Conservation (phyloP, 495 filamentous ascomycete species). For the Penicillium ochrochloron region DNA sequence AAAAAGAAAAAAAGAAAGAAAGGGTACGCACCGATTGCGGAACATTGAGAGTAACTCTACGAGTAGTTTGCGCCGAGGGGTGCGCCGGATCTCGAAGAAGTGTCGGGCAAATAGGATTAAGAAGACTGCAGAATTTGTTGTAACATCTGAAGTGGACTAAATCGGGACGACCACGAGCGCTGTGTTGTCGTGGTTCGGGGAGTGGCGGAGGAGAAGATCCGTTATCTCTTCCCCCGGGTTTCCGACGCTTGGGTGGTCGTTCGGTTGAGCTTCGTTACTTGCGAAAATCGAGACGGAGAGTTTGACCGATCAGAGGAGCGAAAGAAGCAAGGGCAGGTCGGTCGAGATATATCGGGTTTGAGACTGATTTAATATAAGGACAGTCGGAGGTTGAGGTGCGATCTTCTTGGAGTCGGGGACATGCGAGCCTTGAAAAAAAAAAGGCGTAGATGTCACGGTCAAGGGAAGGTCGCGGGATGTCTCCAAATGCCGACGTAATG, state of each 20-base stretch:
- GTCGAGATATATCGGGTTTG: background rate
- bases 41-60: conserved; percentile 30
- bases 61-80: conserved; percentile 6
- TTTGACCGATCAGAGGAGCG: conserved; percentile 2
- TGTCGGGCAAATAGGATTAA: conserved; percentile 10
- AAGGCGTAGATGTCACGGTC: background rate
- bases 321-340: conserved; percentile 1
- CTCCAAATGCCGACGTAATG: background rate
- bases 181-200: background rate
- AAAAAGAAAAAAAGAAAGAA: background rate
- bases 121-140: conserved; percentile 6
- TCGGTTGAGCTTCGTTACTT: background rate
- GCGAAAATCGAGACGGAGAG: background rate
- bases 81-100: conserved; percentile 12
- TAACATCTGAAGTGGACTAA: conserved; percentile 17
- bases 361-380: background rate
- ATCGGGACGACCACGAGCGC: background rate
- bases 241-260: background rate
- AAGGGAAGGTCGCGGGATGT: background rate
- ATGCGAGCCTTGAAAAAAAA: conserved; percentile 8
- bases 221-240: background rate
- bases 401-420: background rate
- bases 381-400: background rate
- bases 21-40: conserved; percentile 26
- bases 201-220: background rate